Evolutionary conservation across 768 basidiomycete species (phyloP).

Genomic region (Lactifluus echinatus): DNA sequence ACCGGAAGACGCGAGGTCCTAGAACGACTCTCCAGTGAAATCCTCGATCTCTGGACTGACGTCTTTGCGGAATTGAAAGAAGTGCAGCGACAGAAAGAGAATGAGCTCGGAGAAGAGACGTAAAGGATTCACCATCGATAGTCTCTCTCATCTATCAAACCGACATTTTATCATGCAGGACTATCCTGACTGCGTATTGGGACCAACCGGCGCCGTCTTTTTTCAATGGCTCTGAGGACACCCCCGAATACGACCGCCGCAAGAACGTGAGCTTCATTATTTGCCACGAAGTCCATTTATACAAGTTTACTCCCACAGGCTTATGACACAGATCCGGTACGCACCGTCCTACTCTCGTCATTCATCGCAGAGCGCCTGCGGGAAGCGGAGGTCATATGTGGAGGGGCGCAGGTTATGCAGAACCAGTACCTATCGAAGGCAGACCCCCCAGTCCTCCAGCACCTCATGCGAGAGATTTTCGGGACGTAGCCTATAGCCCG

Average conservation of each 20-base stretch:
- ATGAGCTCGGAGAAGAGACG: conserved; percentile 13
- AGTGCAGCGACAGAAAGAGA: conserved; percentile 31
- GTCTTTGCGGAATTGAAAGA: conserved; percentile 85
- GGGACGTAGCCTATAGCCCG: not conserved
- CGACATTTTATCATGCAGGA: conserved; percentile 2
- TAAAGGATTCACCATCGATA: not conserved
- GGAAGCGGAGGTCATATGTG: conserved; percentile 52
- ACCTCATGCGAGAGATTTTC: conserved; percentile 36
- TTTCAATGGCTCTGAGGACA: conserved; percentile 58
- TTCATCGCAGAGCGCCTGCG: conserved; percentile 51
- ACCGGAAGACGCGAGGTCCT: conserved; percentile 70
- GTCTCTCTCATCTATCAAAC: not conserved
- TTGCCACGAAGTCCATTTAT: not conserved
- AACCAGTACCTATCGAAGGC: conserved; percentile 50
- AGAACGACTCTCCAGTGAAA: conserved; percentile 58
- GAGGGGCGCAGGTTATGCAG: conserved; percentile 54
- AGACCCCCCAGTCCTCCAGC: conserved; percentile 66
- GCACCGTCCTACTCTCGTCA: conserved; percentile 52
- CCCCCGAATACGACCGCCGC: conserved; percentile 69
- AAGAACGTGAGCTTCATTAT: conserved; percentile 43
- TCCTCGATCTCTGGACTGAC: conserved; percentile 83
- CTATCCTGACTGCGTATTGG: conserved; percentile 56
- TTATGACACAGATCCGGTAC: conserved; percentile 62
- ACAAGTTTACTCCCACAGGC: conserved; percentile 35
- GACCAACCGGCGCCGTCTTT: conserved; percentile 53